phyloP scores from a whole-genome alignment of 2,329 filamentous ascomycete genomes.

The Helotiales sp. region DNA sequence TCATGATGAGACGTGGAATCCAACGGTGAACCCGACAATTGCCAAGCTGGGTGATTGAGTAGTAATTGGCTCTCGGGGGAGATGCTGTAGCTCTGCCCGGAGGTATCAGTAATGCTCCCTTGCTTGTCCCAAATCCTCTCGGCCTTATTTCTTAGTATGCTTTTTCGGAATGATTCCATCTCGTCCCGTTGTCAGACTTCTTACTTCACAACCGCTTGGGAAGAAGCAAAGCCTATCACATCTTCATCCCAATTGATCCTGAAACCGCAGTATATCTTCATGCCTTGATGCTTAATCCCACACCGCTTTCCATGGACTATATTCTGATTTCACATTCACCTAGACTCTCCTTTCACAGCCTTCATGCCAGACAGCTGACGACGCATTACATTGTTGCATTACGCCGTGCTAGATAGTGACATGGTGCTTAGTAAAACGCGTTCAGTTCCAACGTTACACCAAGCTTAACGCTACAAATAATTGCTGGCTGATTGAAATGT shows the following conservation, averaged over 20 bases:
- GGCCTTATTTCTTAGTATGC: no score
- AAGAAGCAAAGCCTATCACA: neutral
- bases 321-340: neutral
- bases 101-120: no score
- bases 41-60: no score
- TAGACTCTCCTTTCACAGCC: neutral
- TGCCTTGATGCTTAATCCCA: neutral
- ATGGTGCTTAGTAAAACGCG: neutral
- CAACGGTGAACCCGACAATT: neutral
- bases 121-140: no score
- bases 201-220: neutral
- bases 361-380: neutral
- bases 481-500: neutral
- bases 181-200: neutral
- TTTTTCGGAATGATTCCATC: no score
- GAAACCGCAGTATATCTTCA: neutral
- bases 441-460: neutral
- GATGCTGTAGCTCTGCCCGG: no score
- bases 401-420: neutral
- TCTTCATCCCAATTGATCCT: neutral
- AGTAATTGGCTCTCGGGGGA: no score
- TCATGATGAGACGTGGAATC: neutral
- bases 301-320: neutral
- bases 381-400: neutral
- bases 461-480: neutral